Evolutionary conservation across 2,329 filamentous ascomycete species (phyloP), one percentile per base, ranked within the genome.

Genomic region (Aureobasidium sp.): DNA sequence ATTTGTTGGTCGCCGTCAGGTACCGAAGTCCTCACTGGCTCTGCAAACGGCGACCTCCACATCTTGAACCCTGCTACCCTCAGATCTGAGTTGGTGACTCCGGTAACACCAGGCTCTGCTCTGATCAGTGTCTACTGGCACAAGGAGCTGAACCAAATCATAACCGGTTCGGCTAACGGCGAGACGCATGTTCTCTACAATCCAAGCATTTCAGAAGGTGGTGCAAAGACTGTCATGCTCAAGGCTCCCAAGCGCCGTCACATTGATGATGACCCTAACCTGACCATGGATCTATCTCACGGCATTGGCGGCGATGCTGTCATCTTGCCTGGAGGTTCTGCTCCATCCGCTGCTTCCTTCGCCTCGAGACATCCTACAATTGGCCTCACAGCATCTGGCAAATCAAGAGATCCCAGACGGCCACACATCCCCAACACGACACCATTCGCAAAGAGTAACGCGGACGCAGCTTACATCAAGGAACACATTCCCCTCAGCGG

Each of bases 1-100:
- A 96, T 99, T 70, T 83, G 84, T 64, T 99, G 97, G 76, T 89
- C 90, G 31, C 92, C 93, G 4, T 89, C 86, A 65, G 87, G 87
- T 0, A 84, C 88, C 4, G 89, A 85, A 74, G 88, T 99, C 70
- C 83, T 99, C 67, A 96, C 92, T 0, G 94, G 94, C 31, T 96
- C 93, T 0, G 83, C 84, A 37, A 86, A 86, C 0, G 94, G 94
- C 6, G 84, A 95, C 70, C 82, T 99, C 27, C 89, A 96, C 74
- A 94, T 99, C 62, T 77, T 99, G 62, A 97, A 96, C 69, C 89
- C 94, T 0, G 94, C 91, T 40, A 97, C 95, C 53, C 79, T 99
- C 60, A 86, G 83, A 61, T 81, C 92, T 1, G 92, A 96, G 70
- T 84, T 90, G 31, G 85, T 93, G 60, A 95, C 93, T 2, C 87